Evolutionary conservation across 2,329 filamentous ascomycete species (phyloP).

Genomic region (Arthrobotrys iridis): DNA sequence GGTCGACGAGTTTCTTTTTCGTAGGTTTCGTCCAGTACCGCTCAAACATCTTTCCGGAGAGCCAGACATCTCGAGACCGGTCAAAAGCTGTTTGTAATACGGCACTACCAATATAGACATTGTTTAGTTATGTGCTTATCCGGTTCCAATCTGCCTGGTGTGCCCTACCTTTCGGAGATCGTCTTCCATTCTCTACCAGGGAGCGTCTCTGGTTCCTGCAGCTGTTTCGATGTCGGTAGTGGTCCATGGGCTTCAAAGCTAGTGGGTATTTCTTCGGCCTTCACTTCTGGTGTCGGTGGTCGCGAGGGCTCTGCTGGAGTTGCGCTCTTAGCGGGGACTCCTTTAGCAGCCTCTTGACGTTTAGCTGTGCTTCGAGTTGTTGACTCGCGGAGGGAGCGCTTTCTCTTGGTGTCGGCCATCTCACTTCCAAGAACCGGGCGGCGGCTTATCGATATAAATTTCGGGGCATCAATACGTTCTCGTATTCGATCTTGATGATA

Average conservation of each 20-base stretch:
- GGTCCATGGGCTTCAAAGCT: constrained; percentile 45
- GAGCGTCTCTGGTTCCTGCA: constrained; percentile 69
- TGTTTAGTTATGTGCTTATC: constrained; percentile 51
- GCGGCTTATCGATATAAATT: neutral
- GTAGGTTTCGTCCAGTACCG: constrained; percentile 80
- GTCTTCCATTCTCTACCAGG: constrained; percentile 75
- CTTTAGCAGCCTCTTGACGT: constrained; percentile 43
- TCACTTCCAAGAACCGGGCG: neutral
- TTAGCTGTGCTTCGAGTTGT: constrained; percentile 50
- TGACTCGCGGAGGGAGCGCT: constrained; percentile 48
- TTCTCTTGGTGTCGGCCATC: constrained; percentile 47
- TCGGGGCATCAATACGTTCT: neutral
- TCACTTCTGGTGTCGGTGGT: constrained; percentile 25
- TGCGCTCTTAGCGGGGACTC: constrained; percentile 36
- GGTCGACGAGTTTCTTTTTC: constrained; percentile 70
- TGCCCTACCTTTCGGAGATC: constrained; percentile 73
- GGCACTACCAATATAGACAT: constrained; percentile 66
- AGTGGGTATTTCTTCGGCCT: constrained; percentile 35
- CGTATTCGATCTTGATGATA: neutral
- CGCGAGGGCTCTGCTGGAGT: constrained; percentile 41
- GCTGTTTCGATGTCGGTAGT: constrained; percentile 19
- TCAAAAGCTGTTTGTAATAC: constrained; percentile 78
- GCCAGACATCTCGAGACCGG: constrained; percentile 78
- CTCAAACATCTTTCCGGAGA: constrained; percentile 73
- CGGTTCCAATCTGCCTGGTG: neutral